A percentile compares a stretch with the other conserved stretches of the same genome.
phyloP scores from a whole-genome alignment of 495 filamentous ascomycete species.

The Saxophila tyrrhenica region DNA sequence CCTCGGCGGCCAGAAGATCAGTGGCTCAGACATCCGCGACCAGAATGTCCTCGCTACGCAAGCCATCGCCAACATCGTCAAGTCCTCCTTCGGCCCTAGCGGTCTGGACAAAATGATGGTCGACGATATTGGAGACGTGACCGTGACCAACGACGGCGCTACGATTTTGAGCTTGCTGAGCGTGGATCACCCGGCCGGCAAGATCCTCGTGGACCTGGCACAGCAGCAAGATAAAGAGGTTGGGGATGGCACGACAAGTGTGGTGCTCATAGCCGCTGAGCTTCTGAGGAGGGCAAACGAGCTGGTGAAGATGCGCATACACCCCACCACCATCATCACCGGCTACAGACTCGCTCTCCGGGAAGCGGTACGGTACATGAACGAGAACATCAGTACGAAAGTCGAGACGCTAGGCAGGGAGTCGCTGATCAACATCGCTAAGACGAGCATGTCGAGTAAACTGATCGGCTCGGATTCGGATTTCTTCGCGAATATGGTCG shows the following conservation, averaged over 20 bases:
- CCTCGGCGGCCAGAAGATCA: conserved; percentile 89
- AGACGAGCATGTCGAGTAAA: conserved; percentile 98
- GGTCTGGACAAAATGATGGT: conserved; percentile 99
- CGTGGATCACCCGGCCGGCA: conserved; percentile 94
- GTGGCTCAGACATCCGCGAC: conserved; percentile 86
- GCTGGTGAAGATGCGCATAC: conserved; percentile 98
- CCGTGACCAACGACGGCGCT: conserved; percentile 96
- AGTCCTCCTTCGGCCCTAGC: conserved; percentile 94
- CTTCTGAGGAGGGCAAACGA: conserved; percentile 91
- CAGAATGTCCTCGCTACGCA: conserved; percentile 95
- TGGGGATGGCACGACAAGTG: conserved; percentile 94
- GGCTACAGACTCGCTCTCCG: conserved; percentile 91
- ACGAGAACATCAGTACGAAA: conserved; percentile 90
- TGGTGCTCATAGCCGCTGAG: conserved; percentile 94
- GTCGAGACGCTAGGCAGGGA: conserved; percentile 85
- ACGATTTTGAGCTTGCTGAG: conserved; percentile 92
- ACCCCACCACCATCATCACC: conserved; percentile 98
- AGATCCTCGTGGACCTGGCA: conserved; percentile 94
- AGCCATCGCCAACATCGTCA: conserved; percentile 96
- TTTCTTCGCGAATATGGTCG: conserved; percentile 94
- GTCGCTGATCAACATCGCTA: conserved; percentile 86
- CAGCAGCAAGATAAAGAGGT: conserved; percentile 98
- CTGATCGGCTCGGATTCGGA: conserved; percentile 93
- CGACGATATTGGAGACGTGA: conserved; percentile 98
- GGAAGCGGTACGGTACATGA: conserved; percentile 98